phyloP scores from a whole-genome alignment of 2,329 filamentous ascomycete genomes.

The Clarireedia sp. region DNA sequence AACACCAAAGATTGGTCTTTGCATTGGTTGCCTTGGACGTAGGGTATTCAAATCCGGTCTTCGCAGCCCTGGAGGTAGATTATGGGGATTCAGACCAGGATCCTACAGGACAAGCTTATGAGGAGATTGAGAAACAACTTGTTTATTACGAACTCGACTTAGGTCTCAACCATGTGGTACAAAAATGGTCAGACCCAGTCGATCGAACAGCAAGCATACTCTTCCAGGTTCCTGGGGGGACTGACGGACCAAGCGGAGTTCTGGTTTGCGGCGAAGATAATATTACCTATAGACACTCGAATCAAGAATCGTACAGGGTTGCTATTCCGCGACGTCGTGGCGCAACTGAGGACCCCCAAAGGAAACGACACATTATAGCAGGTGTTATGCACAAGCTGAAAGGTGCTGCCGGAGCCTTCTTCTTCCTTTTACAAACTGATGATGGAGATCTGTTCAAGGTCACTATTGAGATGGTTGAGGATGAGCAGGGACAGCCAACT shows the following conservation, averaged over 20 bases:
- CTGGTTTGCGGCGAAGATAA: slow-evolving; percentile 91
- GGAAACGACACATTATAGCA: slow-evolving; percentile 78
- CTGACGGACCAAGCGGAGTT: slow-evolving; percentile 88
- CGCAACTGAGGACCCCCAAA: slow-evolving; percentile 81
- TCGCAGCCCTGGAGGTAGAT: slow-evolving; percentile 89
- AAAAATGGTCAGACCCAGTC: slow-evolving; percentile 92
- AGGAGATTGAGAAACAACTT: slow-evolving; percentile 78
- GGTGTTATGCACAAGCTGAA: slow-evolving; percentile 98
- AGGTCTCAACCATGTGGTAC: slow-evolving; percentile 91
- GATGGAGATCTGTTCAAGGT: slow-evolving; percentile 99
- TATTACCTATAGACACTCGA: slow-evolving; percentile 94
- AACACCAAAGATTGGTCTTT: slow-evolving; percentile 82
- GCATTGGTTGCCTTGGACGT: slow-evolving; percentile 85
- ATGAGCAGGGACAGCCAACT: slow-evolving; percentile 68
- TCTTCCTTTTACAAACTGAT: slow-evolving; percentile 91
- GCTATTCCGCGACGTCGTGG: slow-evolving; percentile 82
- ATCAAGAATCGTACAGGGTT: slow-evolving; percentile 81
- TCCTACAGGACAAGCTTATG: slow-evolving; percentile 70
- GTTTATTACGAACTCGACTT: slow-evolving; percentile 98
- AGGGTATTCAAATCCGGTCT: slow-evolving; percentile 94
- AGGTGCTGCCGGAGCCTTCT: slow-evolving; percentile 75
- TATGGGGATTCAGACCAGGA: slow-evolving; percentile 90
- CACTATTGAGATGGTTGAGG: slow-evolving; percentile 82
- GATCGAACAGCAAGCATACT: slow-evolving; percentile 83
- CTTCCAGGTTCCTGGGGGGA: slow-evolving; percentile 91